phyloP scores from a whole-genome alignment of 768 basidiomycete species.

The Phaeolepiota aurea region DNA sequence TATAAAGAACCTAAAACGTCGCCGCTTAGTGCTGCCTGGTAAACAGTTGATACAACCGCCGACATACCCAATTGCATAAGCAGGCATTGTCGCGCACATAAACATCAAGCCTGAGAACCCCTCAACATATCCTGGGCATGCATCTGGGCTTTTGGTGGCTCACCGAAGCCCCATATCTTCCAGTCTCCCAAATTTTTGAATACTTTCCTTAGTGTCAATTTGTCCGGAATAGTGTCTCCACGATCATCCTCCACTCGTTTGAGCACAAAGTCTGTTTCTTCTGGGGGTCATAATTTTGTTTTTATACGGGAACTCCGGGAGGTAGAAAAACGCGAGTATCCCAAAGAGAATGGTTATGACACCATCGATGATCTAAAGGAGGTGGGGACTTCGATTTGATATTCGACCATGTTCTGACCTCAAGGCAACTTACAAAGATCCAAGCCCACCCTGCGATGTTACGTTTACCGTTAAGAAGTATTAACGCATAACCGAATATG shows the following conservation, averaged over 20 bases:
- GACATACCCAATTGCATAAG: conserved; percentile 14
- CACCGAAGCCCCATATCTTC: conserved; percentile 23
- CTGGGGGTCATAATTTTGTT: conserved; percentile 17
- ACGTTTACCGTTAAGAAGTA: conserved; percentile 12
- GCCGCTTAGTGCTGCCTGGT: too few relatives aligned
- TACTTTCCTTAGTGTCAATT: conserved; percentile 17
- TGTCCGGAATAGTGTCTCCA: conserved; percentile 21
- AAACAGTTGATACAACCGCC: too few relatives aligned
- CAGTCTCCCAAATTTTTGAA: conserved; percentile 20
- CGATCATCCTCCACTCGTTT: conserved; percentile 22
- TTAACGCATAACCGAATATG: conserved; percentile 15
- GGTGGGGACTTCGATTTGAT: too few relatives aligned
- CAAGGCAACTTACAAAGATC: conserved; percentile 19
- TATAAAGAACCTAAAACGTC: conserved; percentile 6
- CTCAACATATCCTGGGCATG: neutral
- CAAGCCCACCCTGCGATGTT: conserved; percentile 16
- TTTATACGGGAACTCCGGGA: conserved; percentile 18
- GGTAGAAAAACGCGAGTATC: conserved; percentile 12
- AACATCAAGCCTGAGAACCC: conserved; percentile 24
- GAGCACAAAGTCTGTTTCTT: conserved; percentile 19
- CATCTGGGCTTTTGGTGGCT: conserved; percentile 6
- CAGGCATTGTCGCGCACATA: conserved; percentile 18
- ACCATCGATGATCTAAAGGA: conserved; percentile 18
- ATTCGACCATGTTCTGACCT: too few relatives aligned
- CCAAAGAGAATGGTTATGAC: conserved; percentile 15